Evolutionary conservation across 2,329 filamentous ascomycete species (phyloP).

Genomic region (Hypomyces rosellus): DNA sequence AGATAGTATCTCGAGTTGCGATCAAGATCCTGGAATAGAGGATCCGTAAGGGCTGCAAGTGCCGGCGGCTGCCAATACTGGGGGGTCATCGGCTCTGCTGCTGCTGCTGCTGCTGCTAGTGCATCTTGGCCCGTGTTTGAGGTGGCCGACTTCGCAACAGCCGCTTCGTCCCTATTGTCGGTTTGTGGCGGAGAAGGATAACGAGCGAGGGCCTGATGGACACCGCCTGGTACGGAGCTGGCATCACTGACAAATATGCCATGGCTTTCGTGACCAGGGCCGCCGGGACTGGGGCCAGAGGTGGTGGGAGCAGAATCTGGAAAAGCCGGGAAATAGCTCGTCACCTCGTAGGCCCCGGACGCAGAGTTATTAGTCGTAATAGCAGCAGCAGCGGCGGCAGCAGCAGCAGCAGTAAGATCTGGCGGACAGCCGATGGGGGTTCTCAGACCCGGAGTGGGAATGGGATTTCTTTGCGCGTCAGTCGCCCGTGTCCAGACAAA

Average conservation of each 20-base stretch:
- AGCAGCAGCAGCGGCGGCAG: not conserved
- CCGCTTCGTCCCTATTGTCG: not conserved
- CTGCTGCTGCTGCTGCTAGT: not conserved
- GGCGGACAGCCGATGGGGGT: constrained; percentile 9
- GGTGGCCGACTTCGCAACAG: constrained; percentile 6
- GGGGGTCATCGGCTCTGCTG: not conserved
- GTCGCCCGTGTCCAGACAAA: constrained; percentile 54
- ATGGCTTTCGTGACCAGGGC: not conserved
- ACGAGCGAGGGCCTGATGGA: not conserved
- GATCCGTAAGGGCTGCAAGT: constrained; percentile 41
- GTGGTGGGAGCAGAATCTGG: constrained; percentile 1
- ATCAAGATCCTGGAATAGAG: constrained; percentile 48
- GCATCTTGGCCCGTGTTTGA: constrained; percentile 1
- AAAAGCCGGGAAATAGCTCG: constrained; percentile 10
- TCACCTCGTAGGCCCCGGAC: constrained; percentile 1
- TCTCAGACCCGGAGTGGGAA: constrained; percentile 23
- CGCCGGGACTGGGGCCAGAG: not conserved
- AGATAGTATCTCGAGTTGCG: constrained; percentile 40
- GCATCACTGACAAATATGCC: constrained; percentile 1
- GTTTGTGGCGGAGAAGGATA: constrained; percentile 8
- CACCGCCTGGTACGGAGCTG: constrained; percentile 3
- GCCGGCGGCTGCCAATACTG: constrained; percentile 6
- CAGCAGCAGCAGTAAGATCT: constrained; percentile 3
- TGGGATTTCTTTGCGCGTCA: constrained; percentile 42
- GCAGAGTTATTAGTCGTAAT: not conserved